Evolutionary conservation across 1,284 basidiomycete genomes (phyloP).

Genomic region (Phellopilus nigrolimitatus): DNA sequence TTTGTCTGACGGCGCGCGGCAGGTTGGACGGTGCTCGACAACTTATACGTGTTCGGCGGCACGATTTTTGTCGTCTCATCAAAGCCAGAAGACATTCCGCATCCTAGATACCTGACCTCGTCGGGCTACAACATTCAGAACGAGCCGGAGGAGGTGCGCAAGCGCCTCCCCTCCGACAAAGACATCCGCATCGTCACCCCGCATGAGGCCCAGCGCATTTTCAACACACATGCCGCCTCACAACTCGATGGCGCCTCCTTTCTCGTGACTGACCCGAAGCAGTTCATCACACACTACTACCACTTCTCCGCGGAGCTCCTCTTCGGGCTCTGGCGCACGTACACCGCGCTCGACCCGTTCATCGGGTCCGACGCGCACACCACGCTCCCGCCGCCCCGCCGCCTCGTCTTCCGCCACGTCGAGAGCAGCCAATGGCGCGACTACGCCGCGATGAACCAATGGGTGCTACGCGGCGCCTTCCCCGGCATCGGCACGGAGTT

Average conservation of each 20-base stretch:
- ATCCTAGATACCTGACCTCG: slow-evolving; percentile 52
- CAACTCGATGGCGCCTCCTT: slow-evolving; percentile 40
- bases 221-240: slow-evolving; percentile 46
- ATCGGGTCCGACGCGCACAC: slow-evolving; percentile 64
- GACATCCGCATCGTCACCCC: slow-evolving; percentile 75
- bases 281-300: slow-evolving; percentile 80
- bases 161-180: slow-evolving; percentile 63
- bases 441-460: slow-evolving; percentile 80
- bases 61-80: slow-evolving; percentile 71
- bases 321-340: slow-evolving; percentile 86
- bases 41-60: slow-evolving; percentile 71
- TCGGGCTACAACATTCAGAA: slow-evolving; percentile 41
- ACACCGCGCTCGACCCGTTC: slow-evolving; percentile 70
- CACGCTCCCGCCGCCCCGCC: slow-evolving; percentile 64
- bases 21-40: slow-evolving; percentile 77
- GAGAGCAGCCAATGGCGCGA: slow-evolving; percentile 80
- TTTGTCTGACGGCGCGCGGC: slow-evolving; percentile 18
- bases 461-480: slow-evolving; percentile 69
- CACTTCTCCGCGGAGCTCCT: slow-evolving; percentile 86
- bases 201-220: slow-evolving; percentile 60
- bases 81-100: slow-evolving; percentile 48
- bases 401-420: slow-evolving; percentile 70
- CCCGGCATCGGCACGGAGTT: slow-evolving; percentile 75
- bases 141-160: slow-evolving; percentile 34
- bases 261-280: slow-evolving; percentile 76